Conservation (phyloP, 768 basidiomycete species). For the Hericium alpestre region DNA sequence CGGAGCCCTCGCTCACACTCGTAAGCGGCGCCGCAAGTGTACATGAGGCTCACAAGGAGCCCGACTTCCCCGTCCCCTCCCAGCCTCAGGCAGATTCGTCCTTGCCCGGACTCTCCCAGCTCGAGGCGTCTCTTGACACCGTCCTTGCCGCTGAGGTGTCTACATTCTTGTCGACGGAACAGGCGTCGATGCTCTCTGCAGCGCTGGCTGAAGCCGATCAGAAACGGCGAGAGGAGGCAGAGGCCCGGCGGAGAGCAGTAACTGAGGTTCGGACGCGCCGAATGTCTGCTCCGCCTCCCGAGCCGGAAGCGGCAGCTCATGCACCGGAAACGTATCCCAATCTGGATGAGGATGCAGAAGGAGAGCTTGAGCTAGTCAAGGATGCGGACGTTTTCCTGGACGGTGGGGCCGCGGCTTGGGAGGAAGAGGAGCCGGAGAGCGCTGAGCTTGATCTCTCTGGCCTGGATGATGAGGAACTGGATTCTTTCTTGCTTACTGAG, state of each 20-base stretch:
- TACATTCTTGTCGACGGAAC: constrained; percentile 49
- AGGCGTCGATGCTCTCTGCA: constrained; percentile 45
- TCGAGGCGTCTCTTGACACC: constrained; percentile 54
- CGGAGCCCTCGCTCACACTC: too few species aligned
- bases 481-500: constrained; percentile 64
- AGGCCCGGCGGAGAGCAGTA: background rate
- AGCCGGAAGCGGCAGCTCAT: background rate
- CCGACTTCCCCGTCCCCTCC: constrained; percentile 1
- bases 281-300: background rate
- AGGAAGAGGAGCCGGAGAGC: background rate
- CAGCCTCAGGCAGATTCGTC: constrained; percentile 6
- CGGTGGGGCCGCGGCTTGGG: background rate
- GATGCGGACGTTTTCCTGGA: background rate
- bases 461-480: constrained; percentile 86
- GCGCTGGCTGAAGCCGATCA: constrained; percentile 63
- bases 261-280: too few species aligned
- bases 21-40: too few species aligned
- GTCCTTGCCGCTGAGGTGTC: constrained; percentile 63
- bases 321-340: background rate
- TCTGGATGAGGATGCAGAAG: background rate
- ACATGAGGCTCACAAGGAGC: background rate
- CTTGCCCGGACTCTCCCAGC: constrained; percentile 11
- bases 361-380: background rate
- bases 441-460: constrained; percentile 41
- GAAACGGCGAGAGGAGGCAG: constrained; percentile 31